These are phyloP conservation scores for Fusarium tricinctum DNA, from an alignment of 2,329 filamentous ascomycete genomes.

Conservation along the genomic window DNA sequence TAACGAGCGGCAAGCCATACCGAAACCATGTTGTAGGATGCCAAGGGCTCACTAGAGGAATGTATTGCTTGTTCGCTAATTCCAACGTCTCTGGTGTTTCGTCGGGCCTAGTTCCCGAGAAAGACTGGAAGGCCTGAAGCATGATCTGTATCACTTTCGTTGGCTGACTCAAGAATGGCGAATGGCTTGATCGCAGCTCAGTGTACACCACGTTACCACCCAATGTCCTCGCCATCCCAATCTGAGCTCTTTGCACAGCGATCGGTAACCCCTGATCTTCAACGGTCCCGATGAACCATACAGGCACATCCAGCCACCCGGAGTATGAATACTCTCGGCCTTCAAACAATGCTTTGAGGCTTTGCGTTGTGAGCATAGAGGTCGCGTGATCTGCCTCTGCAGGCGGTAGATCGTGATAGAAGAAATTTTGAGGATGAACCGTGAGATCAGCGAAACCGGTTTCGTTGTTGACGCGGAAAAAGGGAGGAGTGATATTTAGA, in stretches of 20 bases:
- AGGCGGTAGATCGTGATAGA: background rate
- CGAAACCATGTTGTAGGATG: no score
- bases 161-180: conserved; percentile 4
- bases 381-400: background rate
- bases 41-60: no score
- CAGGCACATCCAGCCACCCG: conserved; percentile 4
- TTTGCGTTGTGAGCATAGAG: conserved; percentile 12
- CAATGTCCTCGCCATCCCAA: conserved; percentile 5
- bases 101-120: no score
- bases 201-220: background rate
- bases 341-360: conserved; percentile 3
- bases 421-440: conserved; percentile 2
- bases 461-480: conserved; percentile 5
- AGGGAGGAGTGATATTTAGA: background rate
- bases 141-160: background rate
- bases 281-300: conserved; percentile 8
- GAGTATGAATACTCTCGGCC: background rate
- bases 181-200: conserved; percentile 9
- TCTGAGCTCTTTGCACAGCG: background rate
- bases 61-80: no score
- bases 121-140: background rate
- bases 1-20: no score
- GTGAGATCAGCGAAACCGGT: background rate
- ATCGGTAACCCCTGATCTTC: conserved; percentile 1
- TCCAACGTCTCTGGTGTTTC: no score